Evolutionary conservation across 108 stramenopile genomes (phyloP).

Genomic region (Skeletonema potamos): DNA sequence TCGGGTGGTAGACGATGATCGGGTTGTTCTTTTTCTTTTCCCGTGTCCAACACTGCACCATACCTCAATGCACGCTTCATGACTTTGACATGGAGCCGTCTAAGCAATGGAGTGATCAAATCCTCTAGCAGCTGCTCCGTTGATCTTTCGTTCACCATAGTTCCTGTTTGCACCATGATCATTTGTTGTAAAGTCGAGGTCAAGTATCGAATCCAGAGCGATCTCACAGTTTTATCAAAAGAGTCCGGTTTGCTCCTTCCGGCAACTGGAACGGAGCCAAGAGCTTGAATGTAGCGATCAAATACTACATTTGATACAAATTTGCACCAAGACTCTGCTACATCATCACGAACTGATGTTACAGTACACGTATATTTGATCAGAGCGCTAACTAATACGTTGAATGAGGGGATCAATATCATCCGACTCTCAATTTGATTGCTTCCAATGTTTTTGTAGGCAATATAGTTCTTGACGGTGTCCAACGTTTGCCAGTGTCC

Average conservation of each 20-base stretch:
- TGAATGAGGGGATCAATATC: constrained; percentile 32
- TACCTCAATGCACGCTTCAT: constrained; percentile 11
- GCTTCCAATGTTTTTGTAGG: constrained; percentile 7
- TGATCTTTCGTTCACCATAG: constrained; percentile 4
- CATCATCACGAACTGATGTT: constrained; percentile 4
- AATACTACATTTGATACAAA: constrained; percentile 28
- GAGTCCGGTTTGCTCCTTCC: neutral
- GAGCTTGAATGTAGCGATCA: constrained; percentile 17
- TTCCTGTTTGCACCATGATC: neutral
- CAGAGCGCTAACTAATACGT: constrained; percentile 18
- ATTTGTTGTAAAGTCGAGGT: constrained; percentile 22
- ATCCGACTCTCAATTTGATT: neutral
- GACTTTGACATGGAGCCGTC: constrained; percentile 23
- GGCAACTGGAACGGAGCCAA: neutral
- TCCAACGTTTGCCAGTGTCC: neutral
- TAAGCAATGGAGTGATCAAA: constrained; percentile 40
- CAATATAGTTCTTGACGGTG: constrained; percentile 3
- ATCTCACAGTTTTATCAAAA: neutral
- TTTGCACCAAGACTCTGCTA: constrained; percentile 16
- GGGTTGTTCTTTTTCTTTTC: neutral
- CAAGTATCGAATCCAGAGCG: constrained; percentile 28
- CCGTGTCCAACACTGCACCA: neutral
- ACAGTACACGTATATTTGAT: constrained; percentile 14
- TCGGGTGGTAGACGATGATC: neutral
- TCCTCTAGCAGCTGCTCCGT: constrained; percentile 7